Evolutionary conservation across 345 rosid species (phyloP), one percentile per base, ranked within the genome.

Genomic region (Abelmoschus esculentus): DNA sequence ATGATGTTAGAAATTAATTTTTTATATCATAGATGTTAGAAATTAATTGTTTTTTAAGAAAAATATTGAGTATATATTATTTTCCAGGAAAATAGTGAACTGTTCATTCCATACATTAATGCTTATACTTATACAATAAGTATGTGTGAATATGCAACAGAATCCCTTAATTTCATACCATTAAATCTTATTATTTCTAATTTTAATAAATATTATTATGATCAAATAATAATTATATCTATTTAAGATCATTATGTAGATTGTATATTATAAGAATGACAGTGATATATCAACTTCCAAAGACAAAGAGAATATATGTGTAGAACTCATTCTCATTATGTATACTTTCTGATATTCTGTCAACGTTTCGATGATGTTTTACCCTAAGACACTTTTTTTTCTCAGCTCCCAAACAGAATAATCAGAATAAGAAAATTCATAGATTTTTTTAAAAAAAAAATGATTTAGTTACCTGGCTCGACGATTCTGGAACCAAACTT

Each of bases 401-500:
- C 42, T 38, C 42, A 38, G 7, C 10, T 38, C 42, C 42, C 42
- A 38, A 38, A 38, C 42, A 38, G 42, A 38, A 38, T 38, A 38
- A 38, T 38, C 6, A 0, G 6, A 38, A 0, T 36, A 38, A 38
- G 7, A 38, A 38, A 38, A 38, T 38, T 38, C 42, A 2, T 9
- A 38, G 42, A 38, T 38, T 38, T 38, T 38, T 38, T 38, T 36
- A 10, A 42, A 44, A 3, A 42, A 44, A 3, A 47, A 14, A 12
- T 47, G n/a, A 47, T 49, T 49, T 14, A 49, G 15, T 49, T 84
- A 93, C 98, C 98, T 89, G 86, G 98, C 98, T 87, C 98, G 87
- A 70, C 98, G 96, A 83, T 93, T 93, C 79, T 93, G 98, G 83
- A 93, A 93, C 98, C 98, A 93, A 57, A 93, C 98, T 78, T 93